Evolutionary conservation across 2,329 filamentous ascomycete genomes (phyloP).

Genomic region (Hypoxylon sp.): DNA sequence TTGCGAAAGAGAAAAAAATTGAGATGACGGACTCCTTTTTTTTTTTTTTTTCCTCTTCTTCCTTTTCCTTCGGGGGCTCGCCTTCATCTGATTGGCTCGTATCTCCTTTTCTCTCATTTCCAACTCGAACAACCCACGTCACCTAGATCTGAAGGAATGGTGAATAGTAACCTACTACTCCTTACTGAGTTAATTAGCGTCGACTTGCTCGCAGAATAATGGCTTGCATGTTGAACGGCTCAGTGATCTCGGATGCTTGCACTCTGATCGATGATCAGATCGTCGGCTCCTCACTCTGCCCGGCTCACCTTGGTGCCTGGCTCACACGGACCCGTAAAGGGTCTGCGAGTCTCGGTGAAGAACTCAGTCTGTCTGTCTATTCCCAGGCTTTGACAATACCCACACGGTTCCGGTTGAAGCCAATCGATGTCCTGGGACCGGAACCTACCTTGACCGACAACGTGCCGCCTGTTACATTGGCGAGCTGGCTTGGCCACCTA

Average conservation of each 20-base stretch:
- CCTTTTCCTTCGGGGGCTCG: conserved; percentile 15
- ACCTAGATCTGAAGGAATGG: conserved; percentile 25
- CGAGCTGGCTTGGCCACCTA: background rate
- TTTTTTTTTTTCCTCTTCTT: conserved; percentile 16
- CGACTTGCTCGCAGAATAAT: background rate
- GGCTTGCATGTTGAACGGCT: conserved; percentile 14
- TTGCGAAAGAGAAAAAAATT: background rate
- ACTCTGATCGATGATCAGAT: conserved; percentile 31
- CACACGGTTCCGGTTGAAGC: no score
- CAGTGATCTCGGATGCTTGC: conserved; percentile 25
- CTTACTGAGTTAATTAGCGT: background rate
- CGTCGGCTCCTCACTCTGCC: conserved; percentile 19
- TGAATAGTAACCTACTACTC: conserved; percentile 10
- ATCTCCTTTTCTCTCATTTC: conserved; percentile 16
- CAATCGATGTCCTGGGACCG: no score
- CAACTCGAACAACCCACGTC: conserved; percentile 29
- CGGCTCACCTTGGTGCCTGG: background rate
- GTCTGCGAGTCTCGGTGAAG: background rate
- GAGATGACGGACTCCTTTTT: conserved; percentile 7
- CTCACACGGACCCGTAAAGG: background rate
- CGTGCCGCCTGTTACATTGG: conserved; percentile 10
- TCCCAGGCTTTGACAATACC: background rate
- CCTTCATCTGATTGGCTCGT: conserved; percentile 26
- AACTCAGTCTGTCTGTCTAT: background rate
- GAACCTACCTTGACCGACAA: background rate